Base-by-base conservation (phyloP, 192 early-diverging fungal genomes). In the Rhizoclosmatium sp. region DNA sequence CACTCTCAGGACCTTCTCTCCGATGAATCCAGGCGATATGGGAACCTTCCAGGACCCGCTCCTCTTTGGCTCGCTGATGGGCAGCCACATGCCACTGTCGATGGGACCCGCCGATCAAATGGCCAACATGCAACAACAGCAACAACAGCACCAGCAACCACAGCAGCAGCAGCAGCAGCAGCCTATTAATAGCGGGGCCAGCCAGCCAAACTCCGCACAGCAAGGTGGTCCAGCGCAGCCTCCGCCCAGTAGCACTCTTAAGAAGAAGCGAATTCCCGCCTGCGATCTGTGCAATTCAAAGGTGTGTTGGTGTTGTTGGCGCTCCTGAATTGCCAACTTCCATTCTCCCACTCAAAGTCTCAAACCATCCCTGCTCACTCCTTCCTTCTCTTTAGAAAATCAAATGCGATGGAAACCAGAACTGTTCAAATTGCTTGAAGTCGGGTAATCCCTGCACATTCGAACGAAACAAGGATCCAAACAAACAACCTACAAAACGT, bases 391-490 rank as follows among this genome's bases (percentile, higher is more conserved):
- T 42, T 9, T 72, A 94, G 87, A 94, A 94, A 91, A 90, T 95
- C 70, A 94, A 93, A 78, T 95, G 94, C 83, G 93, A 96, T 79
- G 96, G 96, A 46, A 85, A 80, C 2, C 90, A 93, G 59, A 86
- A 88, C 12, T 98, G 96, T 83, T 86, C 85, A 4, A 95, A 93
- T 74, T 98, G 96, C 81, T 68, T 85, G 47, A 90, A 92, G 81
- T 86, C 92, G 51, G 87, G 86, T 58, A 75, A 68, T 58, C 82
- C 85, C 40, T 98, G 96, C 80, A 87, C 93, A 5, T 98, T 21
- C 39, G 70, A 72, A 14, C 47, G 70, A 42, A 46, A 42, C 42
- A 44, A n/a, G 14, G 67, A 69, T 9, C 39, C 64, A 39, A 65
- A 16, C 14, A 16, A 12, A 31, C 31, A 31, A 31, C 31, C 31